Evolutionary conservation across 2,329 filamentous ascomycete species (phyloP), one percentile per base, ranked within the genome.

Genomic region (Colletotrichum liriopes): DNA sequence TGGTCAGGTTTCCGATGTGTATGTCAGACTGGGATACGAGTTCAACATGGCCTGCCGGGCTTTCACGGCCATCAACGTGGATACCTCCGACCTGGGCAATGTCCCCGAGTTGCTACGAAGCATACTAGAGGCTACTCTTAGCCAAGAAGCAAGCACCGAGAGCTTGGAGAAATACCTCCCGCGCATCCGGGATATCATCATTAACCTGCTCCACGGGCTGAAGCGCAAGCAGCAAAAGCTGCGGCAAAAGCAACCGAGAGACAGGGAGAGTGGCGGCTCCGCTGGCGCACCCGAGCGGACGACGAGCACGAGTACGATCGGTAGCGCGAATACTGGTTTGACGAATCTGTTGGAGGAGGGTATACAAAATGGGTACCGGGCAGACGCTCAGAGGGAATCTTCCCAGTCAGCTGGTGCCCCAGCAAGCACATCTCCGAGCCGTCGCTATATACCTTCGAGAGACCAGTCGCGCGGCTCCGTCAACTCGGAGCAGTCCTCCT

Each of bases 1-100:
- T 83, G 93, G 93, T 73, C 94, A 98, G 81, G 96, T 99, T 72
- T 98, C 96, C 16, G 96, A 99, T 81, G 96, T 99, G 77, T 99
- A 99, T 81, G 96, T 99, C 73, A 93, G 96, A 73, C 86, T 99
- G 73, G 96, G 96, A 58, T 99, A 99, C 84, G 96, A 99, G 83
- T 99, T 99, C 88, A 99, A 99, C 84, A 96, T 99, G 86, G 96
- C 96, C 37, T 98, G 96, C 82, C 93, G 96, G 67, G 96, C 96
- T 73, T 99, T 99, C 83, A 94, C 94, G 78, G 94, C 95, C 71
- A 99, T 99, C 79, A 96, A 97, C 74, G 96, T 99, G 74, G 96
- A 99, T 78, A 98, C 95, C 1, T 90, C 91, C 35, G 96, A 99
- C 81, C 88, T 99, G 16, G 96, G 96, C 69, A 98, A 98, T 77